Conservation (phyloP, 2,329 filamentous ascomycete species). For the Diaporthe nobilis region DNA sequence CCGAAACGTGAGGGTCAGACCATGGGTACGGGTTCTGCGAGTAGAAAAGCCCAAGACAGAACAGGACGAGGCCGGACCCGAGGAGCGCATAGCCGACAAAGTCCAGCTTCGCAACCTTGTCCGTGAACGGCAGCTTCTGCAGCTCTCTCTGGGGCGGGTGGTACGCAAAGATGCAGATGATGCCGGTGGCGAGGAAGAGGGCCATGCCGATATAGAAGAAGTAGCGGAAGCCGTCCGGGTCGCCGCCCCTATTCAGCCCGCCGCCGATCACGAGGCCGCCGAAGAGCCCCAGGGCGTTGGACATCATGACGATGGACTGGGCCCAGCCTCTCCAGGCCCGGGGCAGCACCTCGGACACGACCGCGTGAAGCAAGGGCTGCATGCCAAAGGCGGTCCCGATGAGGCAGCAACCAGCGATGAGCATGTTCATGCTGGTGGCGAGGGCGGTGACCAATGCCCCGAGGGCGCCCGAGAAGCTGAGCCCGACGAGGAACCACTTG, state of each 20-base stretch:
- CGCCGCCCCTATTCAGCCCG: conserved; percentile 50
- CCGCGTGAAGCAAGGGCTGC: conserved; percentile 56
- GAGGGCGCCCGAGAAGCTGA: conserved; percentile 51
- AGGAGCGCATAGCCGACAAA: conserved; percentile 57
- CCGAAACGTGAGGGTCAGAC: conserved; percentile 53
- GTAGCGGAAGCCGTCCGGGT: conserved; percentile 53
- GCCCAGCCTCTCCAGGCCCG: conserved; percentile 53
- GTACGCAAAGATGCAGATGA: conserved; percentile 51
- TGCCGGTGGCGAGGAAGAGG: conserved; percentile 47
- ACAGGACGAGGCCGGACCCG: conserved; percentile 53
- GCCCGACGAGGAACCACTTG: conserved; percentile 56
- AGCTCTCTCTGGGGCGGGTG: conserved; percentile 49
- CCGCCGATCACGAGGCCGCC: conserved; percentile 53
- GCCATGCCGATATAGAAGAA: conserved; percentile 54
- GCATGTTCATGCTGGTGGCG: conserved; percentile 52
- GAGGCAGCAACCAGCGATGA: conserved; percentile 55
- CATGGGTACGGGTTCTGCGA: conserved; percentile 56
- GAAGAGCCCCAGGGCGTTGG: conserved; percentile 50
- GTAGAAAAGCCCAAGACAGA: conserved; percentile 56
- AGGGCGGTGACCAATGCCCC: conserved; percentile 55
- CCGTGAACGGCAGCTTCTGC: conserved; percentile 48
- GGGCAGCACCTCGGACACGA: conserved; percentile 57
- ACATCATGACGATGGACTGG: conserved; percentile 52
- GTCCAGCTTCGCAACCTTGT: conserved; percentile 55
- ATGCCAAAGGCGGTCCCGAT: conserved; percentile 53